phyloP scores from a whole-genome alignment of 306 rosid species.

The Argentina anserina region DNA sequence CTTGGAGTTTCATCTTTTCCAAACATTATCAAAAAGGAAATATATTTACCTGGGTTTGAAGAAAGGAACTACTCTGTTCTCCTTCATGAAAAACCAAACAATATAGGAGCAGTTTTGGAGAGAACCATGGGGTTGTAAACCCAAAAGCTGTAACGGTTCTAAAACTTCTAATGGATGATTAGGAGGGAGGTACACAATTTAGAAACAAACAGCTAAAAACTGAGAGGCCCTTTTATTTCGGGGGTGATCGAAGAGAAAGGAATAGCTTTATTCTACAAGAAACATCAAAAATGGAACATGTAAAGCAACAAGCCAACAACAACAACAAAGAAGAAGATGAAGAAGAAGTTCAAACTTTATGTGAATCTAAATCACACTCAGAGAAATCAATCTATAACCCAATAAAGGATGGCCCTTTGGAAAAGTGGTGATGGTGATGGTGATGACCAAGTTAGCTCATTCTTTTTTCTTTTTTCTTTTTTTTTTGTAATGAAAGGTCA shows the following conservation, averaged over 20 bases:
- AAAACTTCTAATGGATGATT: slow-evolving; percentile 16
- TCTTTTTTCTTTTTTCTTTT: too few species aligned
- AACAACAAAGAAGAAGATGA: neutral
- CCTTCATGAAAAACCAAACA: slow-evolving; percentile 30
- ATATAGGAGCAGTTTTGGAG: slow-evolving; percentile 27
- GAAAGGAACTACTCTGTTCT: slow-evolving; percentile 29
- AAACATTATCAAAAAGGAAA: neutral
- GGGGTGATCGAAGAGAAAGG: slow-evolving; percentile 31
- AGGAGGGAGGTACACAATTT: neutral
- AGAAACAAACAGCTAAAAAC: neutral
- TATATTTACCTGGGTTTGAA: slow-evolving; percentile 41
- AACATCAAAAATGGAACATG: slow-evolving; percentile 38
- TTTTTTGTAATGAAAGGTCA: too few species aligned
- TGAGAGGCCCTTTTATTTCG: slow-evolving; percentile 15
- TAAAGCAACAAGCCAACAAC: neutral
- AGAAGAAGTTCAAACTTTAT: slow-evolving; percentile 10
- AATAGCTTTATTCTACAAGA: slow-evolving; percentile 12
- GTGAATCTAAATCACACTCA: slow-evolving; percentile 33
- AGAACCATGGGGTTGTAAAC: slow-evolving; percentile 15
- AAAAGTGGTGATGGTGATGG: slow-evolving; percentile 38
- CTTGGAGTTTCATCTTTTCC: neutral
- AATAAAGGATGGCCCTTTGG: slow-evolving; percentile 27
- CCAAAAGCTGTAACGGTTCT: slow-evolving; percentile 34
- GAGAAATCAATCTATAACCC: slow-evolving; percentile 27
- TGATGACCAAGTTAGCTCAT: slow-evolving; percentile 9